phyloP scores from a whole-genome alignment of 2,329 filamentous ascomycete genomes.

The Talaromyces sp. region DNA sequence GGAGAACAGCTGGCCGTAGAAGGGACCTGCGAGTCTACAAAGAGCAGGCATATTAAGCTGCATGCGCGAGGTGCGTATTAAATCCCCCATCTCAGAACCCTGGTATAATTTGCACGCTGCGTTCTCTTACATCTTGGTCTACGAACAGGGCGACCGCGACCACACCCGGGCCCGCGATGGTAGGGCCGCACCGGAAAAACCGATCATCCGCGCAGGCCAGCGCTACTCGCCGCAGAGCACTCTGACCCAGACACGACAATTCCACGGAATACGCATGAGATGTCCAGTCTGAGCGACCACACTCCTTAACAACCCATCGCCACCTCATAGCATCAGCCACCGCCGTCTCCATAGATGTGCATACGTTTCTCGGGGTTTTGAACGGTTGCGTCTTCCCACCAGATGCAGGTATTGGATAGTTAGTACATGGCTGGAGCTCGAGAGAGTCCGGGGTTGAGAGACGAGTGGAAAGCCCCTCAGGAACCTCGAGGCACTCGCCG shows the following conservation, averaged over 20 bases:
- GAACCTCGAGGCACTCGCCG: constrained; percentile 31
- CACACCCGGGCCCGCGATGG: background rate
- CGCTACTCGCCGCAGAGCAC: constrained; percentile 9
- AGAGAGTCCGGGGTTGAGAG: constrained; percentile 46
- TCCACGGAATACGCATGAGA: background rate
- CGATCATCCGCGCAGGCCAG: constrained; percentile 3
- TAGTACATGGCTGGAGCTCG: constrained; percentile 48
- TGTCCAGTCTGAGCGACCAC: background rate
- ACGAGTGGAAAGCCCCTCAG: constrained; percentile 44
- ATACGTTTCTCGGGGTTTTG: background rate
- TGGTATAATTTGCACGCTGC: background rate
- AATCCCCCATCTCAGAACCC: background rate
- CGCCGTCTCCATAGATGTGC: background rate
- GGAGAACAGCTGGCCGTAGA: constrained; percentile 5
- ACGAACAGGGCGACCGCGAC: constrained; percentile 3
- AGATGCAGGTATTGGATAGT: constrained; percentile 40
- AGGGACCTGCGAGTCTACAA: background rate
- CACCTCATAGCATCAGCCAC: background rate
- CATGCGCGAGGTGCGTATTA: constrained; percentile 13
- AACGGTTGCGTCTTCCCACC: constrained; percentile 10
- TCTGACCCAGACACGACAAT: constrained; percentile 3
- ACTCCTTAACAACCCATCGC: background rate
- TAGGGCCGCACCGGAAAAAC: constrained; percentile 7
- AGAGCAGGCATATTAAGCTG: constrained; percentile 2
- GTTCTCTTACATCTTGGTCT: constrained; percentile 2